These are phyloP conservation scores for Suillus subluteus DNA, from an alignment of 768 basidiomycete species.

Conservation along the genomic window DNA sequence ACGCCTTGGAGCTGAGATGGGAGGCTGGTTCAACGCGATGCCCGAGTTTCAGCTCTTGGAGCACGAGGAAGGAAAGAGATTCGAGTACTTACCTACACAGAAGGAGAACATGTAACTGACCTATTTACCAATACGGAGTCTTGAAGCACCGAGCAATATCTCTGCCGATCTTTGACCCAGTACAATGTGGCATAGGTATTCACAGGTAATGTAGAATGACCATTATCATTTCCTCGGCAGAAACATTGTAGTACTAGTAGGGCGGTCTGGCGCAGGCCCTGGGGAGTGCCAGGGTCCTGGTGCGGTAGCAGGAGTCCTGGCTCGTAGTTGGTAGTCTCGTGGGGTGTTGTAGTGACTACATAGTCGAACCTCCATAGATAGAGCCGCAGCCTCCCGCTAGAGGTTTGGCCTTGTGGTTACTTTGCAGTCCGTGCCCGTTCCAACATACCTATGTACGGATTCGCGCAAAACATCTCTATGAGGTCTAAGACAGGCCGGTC, in stretches of 20 bases:
- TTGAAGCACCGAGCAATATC: neutral
- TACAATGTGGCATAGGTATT: slow-evolving; percentile 7
- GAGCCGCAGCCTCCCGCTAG: too few species aligned
- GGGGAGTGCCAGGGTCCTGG: too few species aligned
- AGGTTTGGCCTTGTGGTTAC: too few species aligned
- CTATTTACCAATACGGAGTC: neutral
- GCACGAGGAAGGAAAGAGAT: slow-evolving; percentile 34
- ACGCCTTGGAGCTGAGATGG: slow-evolving; percentile 29
- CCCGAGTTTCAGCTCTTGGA: slow-evolving; percentile 43
- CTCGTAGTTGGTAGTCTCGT: too few species aligned
- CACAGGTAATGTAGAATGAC: neutral
- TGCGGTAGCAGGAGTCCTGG: too few species aligned
- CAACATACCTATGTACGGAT: neutral
- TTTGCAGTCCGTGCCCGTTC: too few species aligned
- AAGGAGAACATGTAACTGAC: neutral
- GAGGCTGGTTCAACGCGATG: slow-evolving; percentile 43
- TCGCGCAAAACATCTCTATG: neutral
- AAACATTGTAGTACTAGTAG: too few species aligned
- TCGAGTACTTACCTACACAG: too few species aligned
- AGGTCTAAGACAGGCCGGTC: neutral
- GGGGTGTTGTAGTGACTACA: too few species aligned
- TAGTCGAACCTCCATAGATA: too few species aligned
- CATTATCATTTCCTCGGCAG: too few species aligned
- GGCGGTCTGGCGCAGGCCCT: too few species aligned
- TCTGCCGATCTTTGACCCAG: neutral